Base-by-base conservation (phyloP, 768 basidiomycete genomes). In the Erythrobasidium yunnanense region DNA sequence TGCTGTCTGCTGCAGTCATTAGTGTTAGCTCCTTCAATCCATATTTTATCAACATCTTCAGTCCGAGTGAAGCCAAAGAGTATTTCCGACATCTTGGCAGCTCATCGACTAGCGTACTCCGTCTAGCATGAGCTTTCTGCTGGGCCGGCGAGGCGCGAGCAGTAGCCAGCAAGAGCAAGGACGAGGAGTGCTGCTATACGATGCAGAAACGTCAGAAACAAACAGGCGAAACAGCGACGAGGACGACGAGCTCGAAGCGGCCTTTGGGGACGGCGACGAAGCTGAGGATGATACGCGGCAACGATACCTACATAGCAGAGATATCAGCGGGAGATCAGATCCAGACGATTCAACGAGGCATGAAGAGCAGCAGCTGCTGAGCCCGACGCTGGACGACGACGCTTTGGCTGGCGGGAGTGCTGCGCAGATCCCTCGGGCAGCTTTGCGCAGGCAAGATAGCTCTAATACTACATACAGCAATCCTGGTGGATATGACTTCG, bases 401-500 rank as follows among this genome's bases (percentile, higher is more conserved):
- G n/a, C n/a, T n/a, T n/a, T n/a, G n/a, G n/a, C n/a, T 22, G 57
- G 32, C 4, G 33, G 57, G 22, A 60, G 57, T 38, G 27, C 38
- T 29, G 47, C 33, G 25, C 57, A 60, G 20, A 45, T 45, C 27
- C 57, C 57, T 2, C 57, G 42, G 4, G 38, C 34, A 17, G 18
- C 32, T 25, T 22, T 63, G 29, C 6, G 47, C 22, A 49, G 47
- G 18, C 13, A 18, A n/a, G 8, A 55, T n/a, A 52, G 20, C 2
- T 58, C 63, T 13, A 8, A 13, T 54, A 30, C 57, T 25, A 34
- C 65, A 13, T 38, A 30, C 20, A 4, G 4, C 30, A 66, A 35
- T 32, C 33, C 65, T 27, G 68, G 68, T 30, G 53, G 50, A 2
- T 69, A 69, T 53, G 54, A 69, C 42, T 69, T 69, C 25, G 68